Conservation (phyloP, 257 asterid species). For the Solanum clarkiae region DNA sequence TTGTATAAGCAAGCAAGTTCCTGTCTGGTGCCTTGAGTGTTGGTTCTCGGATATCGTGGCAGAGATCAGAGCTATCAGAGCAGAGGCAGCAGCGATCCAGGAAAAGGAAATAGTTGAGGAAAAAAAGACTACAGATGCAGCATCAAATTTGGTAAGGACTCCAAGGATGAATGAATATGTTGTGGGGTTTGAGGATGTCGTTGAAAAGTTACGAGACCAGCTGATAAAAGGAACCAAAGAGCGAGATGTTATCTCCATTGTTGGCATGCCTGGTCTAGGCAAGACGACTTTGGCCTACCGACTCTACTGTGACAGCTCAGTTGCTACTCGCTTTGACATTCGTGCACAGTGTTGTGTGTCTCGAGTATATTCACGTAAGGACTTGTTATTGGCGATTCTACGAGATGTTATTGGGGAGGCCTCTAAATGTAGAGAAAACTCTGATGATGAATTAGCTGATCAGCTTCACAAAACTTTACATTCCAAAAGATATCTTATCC, state of each 20-base stretch:
- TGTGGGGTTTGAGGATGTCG: background rate
- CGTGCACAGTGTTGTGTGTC: background rate
- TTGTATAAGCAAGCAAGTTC: background rate
- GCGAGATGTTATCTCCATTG: background rate
- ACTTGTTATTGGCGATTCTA: background rate
- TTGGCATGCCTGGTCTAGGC: slow-evolving; percentile 5
- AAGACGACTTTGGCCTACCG: background rate
- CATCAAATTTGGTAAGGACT: background rate
- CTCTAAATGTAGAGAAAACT: background rate
- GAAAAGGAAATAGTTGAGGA: background rate
- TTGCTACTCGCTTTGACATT: background rate
- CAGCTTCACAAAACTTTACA: background rate
- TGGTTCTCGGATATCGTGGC: background rate
- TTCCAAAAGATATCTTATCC: background rate
- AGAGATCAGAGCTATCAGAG: background rate
- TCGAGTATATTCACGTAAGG: background rate
- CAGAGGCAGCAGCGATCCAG: background rate
- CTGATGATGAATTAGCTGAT: background rate
- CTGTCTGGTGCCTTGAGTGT: background rate
- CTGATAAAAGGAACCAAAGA: background rate
- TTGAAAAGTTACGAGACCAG: background rate
- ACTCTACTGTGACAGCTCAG: background rate
- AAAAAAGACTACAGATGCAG: background rate
- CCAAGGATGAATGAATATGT: background rate
- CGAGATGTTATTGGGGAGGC: background rate